phyloP scores from a whole-genome alignment of 2,329 filamentous ascomycete species.

The Xylaria sp. region DNA sequence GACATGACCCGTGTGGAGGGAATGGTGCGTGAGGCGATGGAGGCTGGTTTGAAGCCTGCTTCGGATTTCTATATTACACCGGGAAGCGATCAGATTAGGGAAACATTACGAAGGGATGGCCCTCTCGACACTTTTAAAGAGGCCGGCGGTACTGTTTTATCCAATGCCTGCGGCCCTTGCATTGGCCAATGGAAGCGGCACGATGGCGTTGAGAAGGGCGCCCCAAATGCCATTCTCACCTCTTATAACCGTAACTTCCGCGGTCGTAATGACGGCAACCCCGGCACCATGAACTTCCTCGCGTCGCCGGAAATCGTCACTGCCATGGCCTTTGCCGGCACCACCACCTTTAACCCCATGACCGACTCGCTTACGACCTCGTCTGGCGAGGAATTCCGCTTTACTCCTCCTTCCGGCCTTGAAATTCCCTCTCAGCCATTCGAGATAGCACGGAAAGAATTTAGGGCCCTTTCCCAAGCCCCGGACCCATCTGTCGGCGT shows the following conservation, averaged over 20 bases:
- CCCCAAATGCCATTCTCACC: slow-evolving; percentile 90
- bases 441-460: slow-evolving; percentile 65
- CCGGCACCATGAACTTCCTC: slow-evolving; percentile 97
- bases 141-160: slow-evolving; percentile 86
- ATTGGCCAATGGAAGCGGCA: slow-evolving; percentile 95
- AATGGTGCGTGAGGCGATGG: slow-evolving; percentile 86
- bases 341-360: slow-evolving; percentile 93
- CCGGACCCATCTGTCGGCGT: slow-evolving; percentile 74
- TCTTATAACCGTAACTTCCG: slow-evolving; percentile 99
- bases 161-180: slow-evolving; percentile 93
- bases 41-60: slow-evolving; percentile 86
- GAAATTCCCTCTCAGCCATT: slow-evolving; percentile 69
- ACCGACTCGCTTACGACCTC: slow-evolving; percentile 82
- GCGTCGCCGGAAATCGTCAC: slow-evolving; percentile 96
- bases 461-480: slow-evolving; percentile 71
- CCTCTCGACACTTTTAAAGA: slow-evolving; percentile 83
- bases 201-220: slow-evolving; percentile 81
- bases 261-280: slow-evolving; percentile 95
- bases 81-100: slow-evolving; percentile 94
- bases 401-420: slow-evolving; percentile 75
- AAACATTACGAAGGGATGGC: slow-evolving; percentile 86
- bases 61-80: slow-evolving; percentile 95
- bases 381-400: slow-evolving; percentile 80
- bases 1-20: slow-evolving; percentile 97
- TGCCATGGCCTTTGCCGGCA: slow-evolving; percentile 90